These are phyloP conservation scores for Colletotrichum endophyticum DNA, from an alignment of 2,329 filamentous ascomycete species.

Conservation along the genomic window DNA sequence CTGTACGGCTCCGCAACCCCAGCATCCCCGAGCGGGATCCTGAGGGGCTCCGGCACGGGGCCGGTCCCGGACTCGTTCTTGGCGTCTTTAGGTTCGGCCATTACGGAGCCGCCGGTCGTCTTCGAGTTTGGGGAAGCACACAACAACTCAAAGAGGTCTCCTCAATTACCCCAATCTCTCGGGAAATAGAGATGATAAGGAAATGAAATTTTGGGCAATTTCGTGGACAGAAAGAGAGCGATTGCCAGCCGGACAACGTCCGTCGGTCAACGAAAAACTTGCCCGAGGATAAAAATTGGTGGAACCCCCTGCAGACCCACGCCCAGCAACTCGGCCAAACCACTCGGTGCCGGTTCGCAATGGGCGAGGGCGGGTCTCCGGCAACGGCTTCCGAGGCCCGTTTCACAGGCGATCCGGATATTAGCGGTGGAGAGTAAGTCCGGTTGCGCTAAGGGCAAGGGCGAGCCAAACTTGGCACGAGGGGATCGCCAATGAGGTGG, in stretches of 20 bases:
- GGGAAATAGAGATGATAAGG: neutral
- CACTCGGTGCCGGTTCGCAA: slow-evolving; percentile 1
- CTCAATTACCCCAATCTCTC: neutral
- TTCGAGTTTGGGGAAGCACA: neutral
- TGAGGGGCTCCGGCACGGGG: slow-evolving; percentile 1
- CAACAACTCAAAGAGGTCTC: neutral
- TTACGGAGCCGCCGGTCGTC: neutral
- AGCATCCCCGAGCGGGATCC: neutral
- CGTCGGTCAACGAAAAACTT: neutral
- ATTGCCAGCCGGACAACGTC: neutral
- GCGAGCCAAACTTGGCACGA: neutral
- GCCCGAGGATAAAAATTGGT: neutral
- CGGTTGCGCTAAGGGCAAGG: neutral
- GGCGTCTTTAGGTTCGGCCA: neutral
- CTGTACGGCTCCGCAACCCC: slow-evolving; percentile 20
- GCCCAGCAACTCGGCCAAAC: neutral
- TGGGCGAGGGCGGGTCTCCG: neutral
- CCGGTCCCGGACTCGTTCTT: neutral
- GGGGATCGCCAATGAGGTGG: neutral
- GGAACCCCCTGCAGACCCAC: neutral
- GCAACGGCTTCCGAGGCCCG: neutral
- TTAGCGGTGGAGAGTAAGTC: neutral
- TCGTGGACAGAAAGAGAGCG: neutral
- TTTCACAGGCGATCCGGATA: neutral
- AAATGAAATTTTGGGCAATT: neutral